Base-by-base conservation (phyloP, 2,329 filamentous ascomycete species). In the Epicoccum sorghinum region DNA sequence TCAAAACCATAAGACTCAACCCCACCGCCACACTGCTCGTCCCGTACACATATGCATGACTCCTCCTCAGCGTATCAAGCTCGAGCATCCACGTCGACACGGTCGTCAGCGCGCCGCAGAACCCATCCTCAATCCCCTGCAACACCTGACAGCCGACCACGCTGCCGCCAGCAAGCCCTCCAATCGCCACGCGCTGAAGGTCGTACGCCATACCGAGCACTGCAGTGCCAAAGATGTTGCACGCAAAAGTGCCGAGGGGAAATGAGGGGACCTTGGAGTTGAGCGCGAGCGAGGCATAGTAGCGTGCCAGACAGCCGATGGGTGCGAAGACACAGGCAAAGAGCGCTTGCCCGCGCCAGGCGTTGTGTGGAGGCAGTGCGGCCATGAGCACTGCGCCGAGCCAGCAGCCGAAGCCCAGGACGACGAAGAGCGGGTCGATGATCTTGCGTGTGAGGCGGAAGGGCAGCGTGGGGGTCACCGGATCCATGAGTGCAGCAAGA, bases 241-340 rank as follows among this genome's bases (percentile, higher is more conserved):
- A 91, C 0, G 79, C 76, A 65, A 97, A 96, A 0, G 93, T 98
- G 2, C 93, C 93, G 0, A 97, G 73, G 0, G 93, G 93, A 62
- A 97, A 97, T 0, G 82, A 77, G 0, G 85, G 73, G 0, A 86
- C 62, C 18, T 84, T 79, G 0, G 83, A 78, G 65, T 97, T 97
- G n/a, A 96, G 82, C 23, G 79, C 73, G 6, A 89, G 69, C 0
- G 89, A 89, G 1, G 84, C 74, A 69, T 91, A 93, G 77, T 90
- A 96, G 3, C 93, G 84, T 0, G 82, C 69, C 0, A 96, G 75
- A 62, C 89, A 93, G 0, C 93, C 93, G 0, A 91, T 62, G 0
- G 93, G 93, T 1, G 91, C 89, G 65, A 97, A 95, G 2, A 92
- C 86, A 24, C 95, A 79, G 0, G 91, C 84, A 64, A 96, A 93